Conservation (phyloP, 2,329 filamentous ascomycete species). For the Xylogone sp. region DNA sequence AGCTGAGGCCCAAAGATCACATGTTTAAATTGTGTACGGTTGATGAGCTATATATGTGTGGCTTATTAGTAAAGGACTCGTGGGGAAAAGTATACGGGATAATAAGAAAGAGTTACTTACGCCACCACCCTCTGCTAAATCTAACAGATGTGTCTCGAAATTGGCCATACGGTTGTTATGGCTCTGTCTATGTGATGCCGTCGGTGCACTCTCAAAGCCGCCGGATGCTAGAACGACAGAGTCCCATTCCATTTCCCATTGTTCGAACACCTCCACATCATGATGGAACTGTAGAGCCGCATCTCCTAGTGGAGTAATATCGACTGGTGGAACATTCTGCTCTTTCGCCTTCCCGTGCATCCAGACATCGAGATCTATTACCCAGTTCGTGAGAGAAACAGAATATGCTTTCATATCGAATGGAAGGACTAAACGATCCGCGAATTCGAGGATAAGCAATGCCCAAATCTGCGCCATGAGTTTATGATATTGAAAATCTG, state of each 20-base stretch:
- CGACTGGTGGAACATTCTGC: constrained; percentile 38
- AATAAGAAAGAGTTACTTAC: constrained; percentile 49
- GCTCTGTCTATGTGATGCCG: constrained; percentile 63
- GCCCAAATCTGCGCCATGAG: constrained; percentile 75
- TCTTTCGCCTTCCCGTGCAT: constrained; percentile 52
- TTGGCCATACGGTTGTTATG: constrained; percentile 76
- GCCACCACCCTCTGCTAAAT: constrained; percentile 67
- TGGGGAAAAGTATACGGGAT: constrained; percentile 3
- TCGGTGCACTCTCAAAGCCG: constrained; percentile 69
- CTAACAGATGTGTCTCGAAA: constrained; percentile 82
- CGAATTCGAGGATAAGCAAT: constrained; percentile 79
- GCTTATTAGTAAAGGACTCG: constrained; percentile 12
- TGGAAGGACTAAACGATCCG: constrained; percentile 76
- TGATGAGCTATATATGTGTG: constrained; percentile 69
- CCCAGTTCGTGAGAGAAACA: constrained; percentile 57
- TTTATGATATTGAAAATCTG: constrained; percentile 76
- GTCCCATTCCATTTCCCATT: constrained; percentile 78
- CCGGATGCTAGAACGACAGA: constrained; percentile 64
- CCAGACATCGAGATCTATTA: constrained; percentile 64
- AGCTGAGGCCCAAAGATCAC: constrained; percentile 80
- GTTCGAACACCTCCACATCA: constrained; percentile 62
- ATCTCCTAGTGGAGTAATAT: constrained; percentile 50
- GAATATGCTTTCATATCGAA: constrained; percentile 78
- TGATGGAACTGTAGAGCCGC: constrained; percentile 59
- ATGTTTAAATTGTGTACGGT: constrained; percentile 91